phyloP scores from a whole-genome alignment of 441 rosid genomes.

The Gossypium lobatum region DNA sequence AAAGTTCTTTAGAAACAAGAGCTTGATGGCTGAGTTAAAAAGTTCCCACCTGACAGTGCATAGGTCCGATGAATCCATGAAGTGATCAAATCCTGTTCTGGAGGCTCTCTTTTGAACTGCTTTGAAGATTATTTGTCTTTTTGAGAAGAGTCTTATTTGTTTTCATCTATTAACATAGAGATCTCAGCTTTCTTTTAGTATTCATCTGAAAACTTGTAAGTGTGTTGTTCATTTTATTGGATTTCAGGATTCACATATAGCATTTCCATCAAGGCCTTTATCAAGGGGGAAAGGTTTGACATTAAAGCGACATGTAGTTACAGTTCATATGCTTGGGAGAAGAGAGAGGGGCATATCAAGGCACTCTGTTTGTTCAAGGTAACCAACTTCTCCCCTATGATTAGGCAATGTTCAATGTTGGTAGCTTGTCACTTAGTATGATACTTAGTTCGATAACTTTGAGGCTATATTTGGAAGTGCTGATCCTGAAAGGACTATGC shows the following conservation, averaged over 20 bases:
- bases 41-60: neutral
- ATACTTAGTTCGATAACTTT: neutral
- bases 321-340: constrained; percentile 42
- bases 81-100: constrained; percentile 2
- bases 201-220: constrained; percentile 8
- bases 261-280: constrained; percentile 45
- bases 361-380: constrained; percentile 48
- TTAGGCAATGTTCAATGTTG: neutral
- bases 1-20: neutral
- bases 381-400: constrained; percentile 11
- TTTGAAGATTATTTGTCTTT: neutral
- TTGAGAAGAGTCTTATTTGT: neutral
- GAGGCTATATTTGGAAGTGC: neutral
- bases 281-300: constrained; percentile 53
- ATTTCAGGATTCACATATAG: constrained; percentile 17
- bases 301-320: constrained; percentile 37
- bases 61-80: neutral
- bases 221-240: neutral
- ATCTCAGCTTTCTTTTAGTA: constrained; percentile 9
- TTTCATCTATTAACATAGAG: neutral
- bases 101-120: neutral
- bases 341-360: constrained; percentile 41
- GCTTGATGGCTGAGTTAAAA: neutral
- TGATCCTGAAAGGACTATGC: neutral
- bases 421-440: neutral